These are phyloP conservation scores for Rhodotorula sp. DNA, from an alignment of 1,284 basidiomycete genomes.

Conservation along the genomic window DNA sequence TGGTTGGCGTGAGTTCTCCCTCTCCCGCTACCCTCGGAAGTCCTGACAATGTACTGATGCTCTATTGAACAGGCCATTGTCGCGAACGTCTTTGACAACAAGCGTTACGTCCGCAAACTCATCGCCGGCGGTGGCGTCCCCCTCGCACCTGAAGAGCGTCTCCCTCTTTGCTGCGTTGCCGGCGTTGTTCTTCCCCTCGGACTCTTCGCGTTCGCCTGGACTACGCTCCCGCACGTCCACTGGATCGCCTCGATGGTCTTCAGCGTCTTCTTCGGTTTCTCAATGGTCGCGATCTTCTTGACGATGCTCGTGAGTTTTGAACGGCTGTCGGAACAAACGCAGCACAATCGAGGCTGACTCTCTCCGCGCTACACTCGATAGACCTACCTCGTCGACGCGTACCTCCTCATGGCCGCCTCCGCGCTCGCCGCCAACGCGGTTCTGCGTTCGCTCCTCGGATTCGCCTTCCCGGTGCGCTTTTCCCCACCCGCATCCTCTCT, in stretches of 20 bases:
- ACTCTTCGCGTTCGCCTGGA: conserved; percentile 58
- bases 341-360: conserved; percentile 53
- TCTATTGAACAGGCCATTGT: conserved; percentile 50
- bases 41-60: neutral
- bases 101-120: conserved; percentile 59
- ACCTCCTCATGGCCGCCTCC: conserved; percentile 60
- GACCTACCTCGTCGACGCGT: conserved; percentile 42
- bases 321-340: conserved; percentile 44
- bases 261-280: conserved; percentile 54
- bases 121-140: conserved; percentile 53
- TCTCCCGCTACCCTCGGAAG: too few species aligned
- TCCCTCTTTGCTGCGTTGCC: conserved; percentile 61
- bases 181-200: conserved; percentile 61
- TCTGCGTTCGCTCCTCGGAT: conserved; percentile 58
- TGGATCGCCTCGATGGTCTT: neutral
- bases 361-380: neutral
- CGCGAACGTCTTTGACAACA: conserved; percentile 59
- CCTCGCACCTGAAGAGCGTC: conserved; percentile 56
- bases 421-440: conserved; percentile 70
- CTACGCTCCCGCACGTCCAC: conserved; percentile 14
- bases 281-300: conserved; percentile 4
- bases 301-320: neutral
- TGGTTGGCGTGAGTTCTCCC: neutral
- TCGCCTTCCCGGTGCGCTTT: conserved; percentile 14
- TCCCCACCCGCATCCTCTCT: neutral